These are phyloP conservation scores for Parascedosporium putredinis DNA, from an alignment of 2,329 filamentous ascomycete genomes.

Conservation along the genomic window DNA sequence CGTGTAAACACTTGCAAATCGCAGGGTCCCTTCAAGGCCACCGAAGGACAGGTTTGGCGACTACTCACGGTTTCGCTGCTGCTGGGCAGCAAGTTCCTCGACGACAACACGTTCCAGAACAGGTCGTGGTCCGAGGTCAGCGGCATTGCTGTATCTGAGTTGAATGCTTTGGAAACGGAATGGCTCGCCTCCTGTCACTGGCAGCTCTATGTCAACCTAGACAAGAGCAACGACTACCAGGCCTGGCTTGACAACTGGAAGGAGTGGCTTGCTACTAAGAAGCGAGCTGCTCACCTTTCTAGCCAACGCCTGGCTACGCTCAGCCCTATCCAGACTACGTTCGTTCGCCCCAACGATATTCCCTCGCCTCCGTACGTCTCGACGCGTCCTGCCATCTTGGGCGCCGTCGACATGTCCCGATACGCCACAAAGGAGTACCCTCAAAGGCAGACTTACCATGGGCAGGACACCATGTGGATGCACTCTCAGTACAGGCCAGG, in stretches of 20 bases:
- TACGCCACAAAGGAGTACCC: slow-evolving; percentile 21
- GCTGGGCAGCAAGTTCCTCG: slow-evolving; percentile 87
- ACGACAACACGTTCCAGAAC: slow-evolving; percentile 97
- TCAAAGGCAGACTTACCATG: slow-evolving; percentile 5
- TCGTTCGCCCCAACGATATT: slow-evolving; percentile 15
- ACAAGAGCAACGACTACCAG: slow-evolving; percentile 61
- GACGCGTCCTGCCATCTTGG: slow-evolving; percentile 12
- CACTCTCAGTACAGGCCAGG: slow-evolving; percentile 10
- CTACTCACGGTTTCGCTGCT: slow-evolving; percentile 78
- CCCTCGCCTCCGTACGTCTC: slow-evolving; percentile 21
- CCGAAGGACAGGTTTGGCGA: slow-evolving; percentile 69
- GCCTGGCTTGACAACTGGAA: slow-evolving; percentile 53
- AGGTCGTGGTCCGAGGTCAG: slow-evolving; percentile 94
- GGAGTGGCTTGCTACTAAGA: slow-evolving; percentile 45
- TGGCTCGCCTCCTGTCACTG: slow-evolving; percentile 79
- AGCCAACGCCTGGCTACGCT: slow-evolving; percentile 25
- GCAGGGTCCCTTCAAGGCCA: slow-evolving; percentile 42
- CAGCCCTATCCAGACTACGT: slow-evolving; percentile 32
- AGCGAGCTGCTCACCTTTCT: slow-evolving; percentile 28
- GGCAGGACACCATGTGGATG: slow-evolving; percentile 7
- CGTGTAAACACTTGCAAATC: slow-evolving; percentile 65
- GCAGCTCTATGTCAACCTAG: slow-evolving; percentile 77
- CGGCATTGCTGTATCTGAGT: slow-evolving; percentile 71
- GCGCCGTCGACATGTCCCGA: slow-evolving; percentile 22
- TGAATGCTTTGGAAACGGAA: slow-evolving; percentile 78